phyloP scores from a whole-genome alignment of 163 green algal species.

The Coccomyxa subellipsoidea region DNA sequence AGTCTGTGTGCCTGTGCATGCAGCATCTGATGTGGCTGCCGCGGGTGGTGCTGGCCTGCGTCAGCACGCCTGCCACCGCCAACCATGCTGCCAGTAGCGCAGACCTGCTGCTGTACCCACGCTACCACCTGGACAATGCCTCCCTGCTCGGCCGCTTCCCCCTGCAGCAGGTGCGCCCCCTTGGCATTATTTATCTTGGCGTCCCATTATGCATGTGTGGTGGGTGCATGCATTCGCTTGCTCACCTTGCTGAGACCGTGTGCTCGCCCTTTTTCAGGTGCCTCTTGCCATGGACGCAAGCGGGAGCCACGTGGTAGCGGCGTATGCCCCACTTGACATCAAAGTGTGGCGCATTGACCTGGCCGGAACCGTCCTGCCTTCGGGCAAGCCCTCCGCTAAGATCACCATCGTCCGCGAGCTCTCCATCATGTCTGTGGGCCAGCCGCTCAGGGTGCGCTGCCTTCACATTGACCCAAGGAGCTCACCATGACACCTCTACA shows the following conservation, averaged over 20 bases:
- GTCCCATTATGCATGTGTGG: neutral
- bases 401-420: slow-evolving; percentile 67
- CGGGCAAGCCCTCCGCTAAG: slow-evolving; percentile 31
- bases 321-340: slow-evolving; percentile 68
- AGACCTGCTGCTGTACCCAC: slow-evolving; percentile 74
- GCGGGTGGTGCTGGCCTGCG: slow-evolving; percentile 31
- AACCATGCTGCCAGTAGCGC: neutral
- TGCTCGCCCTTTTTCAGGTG: slow-evolving; percentile 29
- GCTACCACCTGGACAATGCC: slow-evolving; percentile 73
- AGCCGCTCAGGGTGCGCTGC: slow-evolving; percentile 44
- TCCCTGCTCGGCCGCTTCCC: slow-evolving; percentile 55
- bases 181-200: too few relatives aligned
- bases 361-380: slow-evolving; percentile 31
- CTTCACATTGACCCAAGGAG: too few relatives aligned
- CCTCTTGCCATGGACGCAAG: slow-evolving; percentile 73
- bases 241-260: neutral
- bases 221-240: too few relatives aligned
- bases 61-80: neutral
- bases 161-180: slow-evolving; percentile 35
- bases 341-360: slow-evolving; percentile 59
- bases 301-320: slow-evolving; percentile 65
- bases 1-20: neutral
- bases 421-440: slow-evolving; percentile 70
- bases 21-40: slow-evolving; percentile 41
- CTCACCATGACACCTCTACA: too few relatives aligned